Evolutionary conservation across 257 asterid genomes (phyloP).

Genomic region (Plantago elongata): DNA sequence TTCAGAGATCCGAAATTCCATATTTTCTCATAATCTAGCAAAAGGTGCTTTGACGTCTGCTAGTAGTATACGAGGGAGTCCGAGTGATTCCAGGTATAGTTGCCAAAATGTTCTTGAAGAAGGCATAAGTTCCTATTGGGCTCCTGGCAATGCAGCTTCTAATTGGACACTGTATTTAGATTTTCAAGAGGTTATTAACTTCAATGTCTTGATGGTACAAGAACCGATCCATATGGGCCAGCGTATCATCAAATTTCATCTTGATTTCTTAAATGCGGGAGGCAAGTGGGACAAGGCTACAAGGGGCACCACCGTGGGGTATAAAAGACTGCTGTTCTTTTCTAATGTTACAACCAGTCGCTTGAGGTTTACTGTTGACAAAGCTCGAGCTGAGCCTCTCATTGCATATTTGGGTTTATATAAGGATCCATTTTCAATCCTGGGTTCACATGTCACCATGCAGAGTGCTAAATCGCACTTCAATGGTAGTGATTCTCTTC

Average conservation of each 20-base stretch:
- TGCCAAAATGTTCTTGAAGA: conserved; percentile 52
- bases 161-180: conserved; percentile 45
- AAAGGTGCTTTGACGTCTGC: conserved; percentile 50
- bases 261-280: conserved; percentile 37
- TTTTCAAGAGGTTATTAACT: conserved; percentile 34
- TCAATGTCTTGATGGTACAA: conserved; percentile 77
- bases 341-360: conserved; percentile 34
- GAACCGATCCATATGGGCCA: conserved; percentile 99
- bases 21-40: conserved; percentile 65
- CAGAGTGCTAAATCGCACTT: conserved; percentile 13
- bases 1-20: conserved; percentile 46
- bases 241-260: conserved; percentile 56
- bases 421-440: conserved; percentile 53
- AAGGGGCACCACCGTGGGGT: conserved; percentile 83
- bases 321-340: conserved; percentile 62
- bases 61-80: conserved; percentile 62
- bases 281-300: conserved; percentile 56
- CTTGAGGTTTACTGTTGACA: conserved; percentile 53
- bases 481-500: conserved; percentile 32
- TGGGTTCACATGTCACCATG: conserved; percentile 20
- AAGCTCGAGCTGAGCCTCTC: conserved; percentile 58
- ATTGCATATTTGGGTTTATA: conserved; percentile 59
- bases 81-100: conserved; percentile 30
- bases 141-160: conserved; percentile 45
- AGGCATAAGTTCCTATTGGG: conserved; percentile 73